Conservation (phyloP, 2,329 filamentous ascomycete species). For the Ophiognomonia clavigignenti-juglandacearum region DNA sequence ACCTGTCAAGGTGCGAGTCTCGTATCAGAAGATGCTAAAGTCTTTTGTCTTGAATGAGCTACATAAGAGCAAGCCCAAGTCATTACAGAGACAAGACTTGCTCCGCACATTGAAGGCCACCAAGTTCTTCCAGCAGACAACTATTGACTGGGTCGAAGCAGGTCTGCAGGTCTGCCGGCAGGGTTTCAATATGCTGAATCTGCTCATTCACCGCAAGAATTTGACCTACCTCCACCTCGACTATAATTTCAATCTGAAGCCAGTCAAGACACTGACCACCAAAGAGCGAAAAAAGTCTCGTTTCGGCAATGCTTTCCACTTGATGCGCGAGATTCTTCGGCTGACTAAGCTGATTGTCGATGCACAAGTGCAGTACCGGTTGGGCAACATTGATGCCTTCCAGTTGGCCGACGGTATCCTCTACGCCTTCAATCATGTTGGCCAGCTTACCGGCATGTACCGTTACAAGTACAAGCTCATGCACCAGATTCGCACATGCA, state of each 20-base stretch:
- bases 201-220: constrained; percentile 97
- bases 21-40: constrained; percentile 96
- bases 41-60: constrained; percentile 94
- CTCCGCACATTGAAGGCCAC: constrained; percentile 88
- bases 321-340: constrained; percentile 96
- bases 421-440: constrained; percentile 99
- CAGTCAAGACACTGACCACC: constrained; percentile 95
- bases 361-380: constrained; percentile 93
- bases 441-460: constrained; percentile 98
- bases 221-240: constrained; percentile 96
- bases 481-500: constrained; percentile 99
- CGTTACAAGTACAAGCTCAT: constrained; percentile 99
- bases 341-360: constrained; percentile 97
- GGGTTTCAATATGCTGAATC: constrained; percentile 98
- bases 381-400: constrained; percentile 98
- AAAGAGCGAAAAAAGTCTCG: constrained; percentile 99
- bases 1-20: constrained; percentile 94
- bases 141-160: constrained; percentile 98
- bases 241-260: constrained; percentile 99
- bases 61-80: constrained; percentile 93
- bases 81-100: constrained; percentile 89
- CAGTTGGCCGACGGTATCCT: constrained; percentile 96
- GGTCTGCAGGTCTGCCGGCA: constrained; percentile 97
- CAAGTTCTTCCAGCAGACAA: constrained; percentile 99
- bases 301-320: constrained; percentile 97